Base-by-base conservation (phyloP, 768 basidiomycete genomes). In the Macrocybe gigantea region DNA sequence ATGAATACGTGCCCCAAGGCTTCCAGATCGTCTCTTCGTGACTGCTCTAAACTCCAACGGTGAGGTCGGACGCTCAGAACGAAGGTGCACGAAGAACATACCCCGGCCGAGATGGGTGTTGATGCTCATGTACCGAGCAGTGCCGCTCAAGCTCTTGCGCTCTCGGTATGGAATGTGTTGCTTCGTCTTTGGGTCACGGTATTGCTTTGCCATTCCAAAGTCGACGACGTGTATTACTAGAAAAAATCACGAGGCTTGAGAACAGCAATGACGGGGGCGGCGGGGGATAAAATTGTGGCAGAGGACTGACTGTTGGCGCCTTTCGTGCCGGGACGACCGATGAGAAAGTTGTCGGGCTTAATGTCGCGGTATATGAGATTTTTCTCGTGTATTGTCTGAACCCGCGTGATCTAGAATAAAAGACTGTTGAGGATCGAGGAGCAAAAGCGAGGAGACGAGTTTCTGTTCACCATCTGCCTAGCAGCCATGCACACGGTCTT, bases 171-270 rank as follows among this genome's bases (percentile, higher is more conserved):
- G 96, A 52, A 99, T 99, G 66, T 99, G 96, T 65, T 98, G 95
- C 68, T 96, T 96, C 52, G 94, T 94, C 74, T 95, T 98, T 8
- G 96, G 96, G 66, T 99, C 96, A 46, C 96, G 87, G 62, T 97
- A 99, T 67, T 98, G 95, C 69, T 98, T 98, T 29, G 96, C 96
- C 96, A 99, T 98, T 38, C 96, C 96, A 62, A 99, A 98, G 66
- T 99, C 96, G 48, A 99, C 94, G 44, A 91, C 86, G 60, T 99
- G 95, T 48, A 99, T 75, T 44, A 85, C 87, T 90, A 57, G 38
- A 45, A 13, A 45, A 13, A 48, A 48, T 60, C 38, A 38, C 44
- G 22, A 36, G 38, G 47, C 11, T 52, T 38, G 49, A 36, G 30
- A n/a, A 41, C 13, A 6, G 42, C 36, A 41, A 36, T 44, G 36